Percentiles rank a stretch among this genome's conserved stretches.
phyloP scores from a whole-genome alignment of 129 eudicot genomes.

The Chrysanthemum seticuspe region DNA sequence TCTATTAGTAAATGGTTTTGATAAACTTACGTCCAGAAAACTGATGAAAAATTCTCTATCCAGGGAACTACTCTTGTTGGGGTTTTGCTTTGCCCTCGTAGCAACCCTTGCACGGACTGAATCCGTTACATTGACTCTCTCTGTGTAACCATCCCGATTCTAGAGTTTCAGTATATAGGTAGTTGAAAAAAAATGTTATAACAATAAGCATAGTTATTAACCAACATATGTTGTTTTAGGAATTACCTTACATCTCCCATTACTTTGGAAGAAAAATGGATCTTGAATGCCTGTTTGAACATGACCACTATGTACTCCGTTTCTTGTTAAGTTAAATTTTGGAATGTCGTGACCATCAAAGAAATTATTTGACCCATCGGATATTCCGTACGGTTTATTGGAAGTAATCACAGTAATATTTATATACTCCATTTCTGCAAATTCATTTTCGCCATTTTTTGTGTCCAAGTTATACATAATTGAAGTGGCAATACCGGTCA shows the following conservation, averaged over 20 bases:
- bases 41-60: no score
- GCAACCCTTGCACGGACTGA: no score
- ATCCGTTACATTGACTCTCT: slow-evolving; percentile 39
- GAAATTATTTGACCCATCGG: slow-evolving; percentile 75
- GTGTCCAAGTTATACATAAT: slow-evolving; percentile 50
- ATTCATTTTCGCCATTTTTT: slow-evolving; percentile 55
- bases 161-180: slow-evolving; percentile 23
- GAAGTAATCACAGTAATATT: slow-evolving; percentile 67
- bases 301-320: slow-evolving; percentile 91
- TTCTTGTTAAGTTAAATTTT: slow-evolving; percentile 44
- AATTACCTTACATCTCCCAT: slow-evolving; percentile 79
- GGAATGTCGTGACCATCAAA: slow-evolving; percentile 52
- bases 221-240: not conserved
- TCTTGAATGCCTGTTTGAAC: slow-evolving; percentile 72
- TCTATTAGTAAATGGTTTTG: no score
- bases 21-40: no score
- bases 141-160: slow-evolving; percentile 82
- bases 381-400: slow-evolving; percentile 68
- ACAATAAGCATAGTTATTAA: slow-evolving; percentile 15
- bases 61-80: no score
- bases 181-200: slow-evolving; percentile 15
- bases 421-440: slow-evolving; percentile 82
- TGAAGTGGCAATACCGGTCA: slow-evolving; percentile 71
- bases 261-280: slow-evolving; percentile 59
- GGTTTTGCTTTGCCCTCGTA: no score